Conservation (phyloP, 306 rosid genomes). For the Senna siamea region DNA sequence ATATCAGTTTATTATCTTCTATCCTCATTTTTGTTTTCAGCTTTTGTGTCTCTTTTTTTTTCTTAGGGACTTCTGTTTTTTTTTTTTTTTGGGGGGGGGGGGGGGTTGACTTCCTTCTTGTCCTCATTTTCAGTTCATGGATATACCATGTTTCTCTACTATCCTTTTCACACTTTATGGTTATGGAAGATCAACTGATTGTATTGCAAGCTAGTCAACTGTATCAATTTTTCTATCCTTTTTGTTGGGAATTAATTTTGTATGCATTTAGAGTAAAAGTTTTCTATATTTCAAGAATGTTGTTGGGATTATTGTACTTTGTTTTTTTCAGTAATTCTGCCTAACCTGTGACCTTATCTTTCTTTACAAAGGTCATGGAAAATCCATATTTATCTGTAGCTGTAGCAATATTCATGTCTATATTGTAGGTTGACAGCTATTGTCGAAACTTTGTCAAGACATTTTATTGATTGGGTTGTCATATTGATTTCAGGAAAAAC, state of each 20-base stretch:
- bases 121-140: neutral
- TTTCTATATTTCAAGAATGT: neutral
- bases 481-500: conserved; percentile 67
- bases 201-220: neutral
- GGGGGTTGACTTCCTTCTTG: neutral
- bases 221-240: neutral
- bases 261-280: neutral
- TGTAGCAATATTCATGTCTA: neutral
- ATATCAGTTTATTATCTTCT: too few species aligned
- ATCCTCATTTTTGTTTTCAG: too few species aligned
- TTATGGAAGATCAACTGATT: neutral
- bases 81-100: neutral
- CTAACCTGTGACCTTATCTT: too few species aligned
- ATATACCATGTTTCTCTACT: neutral
- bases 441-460: neutral
- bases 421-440: neutral
- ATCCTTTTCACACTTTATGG: neutral
- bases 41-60: too few species aligned
- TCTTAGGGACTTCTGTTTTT: too few species aligned
- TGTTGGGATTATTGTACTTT: neutral
- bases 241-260: too few species aligned
- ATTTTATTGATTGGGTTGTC: conserved; percentile 17
- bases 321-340: neutral
- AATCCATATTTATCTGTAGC: neutral
- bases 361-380: neutral